phyloP scores from a whole-genome alignment of 2,329 filamentous ascomycete species.

The Scedosporium apiospermum region DNA sequence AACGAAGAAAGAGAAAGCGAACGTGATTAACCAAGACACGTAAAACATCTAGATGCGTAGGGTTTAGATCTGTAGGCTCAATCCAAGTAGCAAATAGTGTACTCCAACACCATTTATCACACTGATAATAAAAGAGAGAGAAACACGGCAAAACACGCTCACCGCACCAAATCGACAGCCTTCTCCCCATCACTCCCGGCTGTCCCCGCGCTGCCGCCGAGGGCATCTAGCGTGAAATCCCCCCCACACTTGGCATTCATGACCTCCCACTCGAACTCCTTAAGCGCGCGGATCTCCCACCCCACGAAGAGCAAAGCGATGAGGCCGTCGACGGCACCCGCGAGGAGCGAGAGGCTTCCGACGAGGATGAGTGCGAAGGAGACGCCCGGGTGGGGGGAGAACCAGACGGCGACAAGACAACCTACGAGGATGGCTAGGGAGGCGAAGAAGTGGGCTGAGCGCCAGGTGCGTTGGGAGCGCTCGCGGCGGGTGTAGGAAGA shows the following conservation, averaged over 20 bases:
- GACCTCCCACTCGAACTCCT: conserved; percentile 93
- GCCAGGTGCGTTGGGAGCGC: conserved; percentile 58
- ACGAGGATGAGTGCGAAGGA: conserved; percentile 73
- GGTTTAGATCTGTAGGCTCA: background rate
- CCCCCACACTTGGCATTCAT: conserved; percentile 47
- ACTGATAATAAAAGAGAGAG: too few relatives aligned
- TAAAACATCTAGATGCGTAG: background rate
- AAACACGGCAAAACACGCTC: background rate
- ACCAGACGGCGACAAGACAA: conserved; percentile 80
- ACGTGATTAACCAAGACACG: background rate
- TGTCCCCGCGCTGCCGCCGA: background rate
- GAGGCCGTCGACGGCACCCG: conserved; percentile 73
- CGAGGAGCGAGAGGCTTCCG: conserved; percentile 65
- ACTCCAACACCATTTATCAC: too few relatives aligned
- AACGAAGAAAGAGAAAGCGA: background rate
- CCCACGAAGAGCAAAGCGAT: conserved; percentile 82
- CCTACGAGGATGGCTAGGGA: conserved; percentile 59
- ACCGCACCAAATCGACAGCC: background rate
- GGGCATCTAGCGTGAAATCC: conserved; percentile 5
- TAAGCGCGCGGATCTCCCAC: conserved; percentile 70
- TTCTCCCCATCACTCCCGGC: background rate
- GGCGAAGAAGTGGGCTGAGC: conserved; percentile 63
- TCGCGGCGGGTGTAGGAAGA: conserved; percentile 62
- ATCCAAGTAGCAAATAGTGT: background rate
- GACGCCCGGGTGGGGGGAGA: conserved; percentile 65